These are phyloP conservation scores for Penicillium sp. DNA, from an alignment of 2,329 filamentous ascomycete genomes.

Conservation along the genomic window DNA sequence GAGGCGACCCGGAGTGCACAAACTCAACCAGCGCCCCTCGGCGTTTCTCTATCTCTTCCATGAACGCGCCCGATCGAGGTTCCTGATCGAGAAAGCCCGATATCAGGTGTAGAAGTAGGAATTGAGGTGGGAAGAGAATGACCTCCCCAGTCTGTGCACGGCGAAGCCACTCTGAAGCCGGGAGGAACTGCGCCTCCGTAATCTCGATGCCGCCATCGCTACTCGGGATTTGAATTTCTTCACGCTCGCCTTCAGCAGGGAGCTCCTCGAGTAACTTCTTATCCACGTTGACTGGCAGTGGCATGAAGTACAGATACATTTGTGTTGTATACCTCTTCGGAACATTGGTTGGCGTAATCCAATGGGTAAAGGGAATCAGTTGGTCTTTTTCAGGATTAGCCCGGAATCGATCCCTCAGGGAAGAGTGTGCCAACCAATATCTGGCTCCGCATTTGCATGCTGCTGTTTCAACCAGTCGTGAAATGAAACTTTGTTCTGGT, in stretches of 20 bases:
- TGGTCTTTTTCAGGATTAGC: slow-evolving; percentile 43
- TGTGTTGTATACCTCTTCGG: slow-evolving; percentile 84
- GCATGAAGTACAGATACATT: slow-evolving; percentile 93
- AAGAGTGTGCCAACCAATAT: slow-evolving; percentile 49
- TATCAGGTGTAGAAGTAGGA: slow-evolving; percentile 54
- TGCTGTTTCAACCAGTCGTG: slow-evolving; percentile 54
- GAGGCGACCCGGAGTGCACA: slow-evolving; percentile 42
- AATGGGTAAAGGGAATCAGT: slow-evolving; percentile 78
- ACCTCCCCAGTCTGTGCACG: slow-evolving; percentile 61
- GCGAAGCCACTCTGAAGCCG: slow-evolving; percentile 63
- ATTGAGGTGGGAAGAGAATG: slow-evolving; percentile 86
- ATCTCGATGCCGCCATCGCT: slow-evolving; percentile 65
- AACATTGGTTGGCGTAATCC: slow-evolving; percentile 72
- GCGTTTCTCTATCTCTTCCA: slow-evolving; percentile 33
- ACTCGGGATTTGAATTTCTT: slow-evolving; percentile 63
- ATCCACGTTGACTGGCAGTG: slow-evolving; percentile 45
- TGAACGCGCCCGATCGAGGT: slow-evolving; percentile 17
- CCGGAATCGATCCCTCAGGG: not conserved
- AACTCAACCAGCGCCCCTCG: slow-evolving; percentile 47
- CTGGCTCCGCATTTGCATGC: slow-evolving; percentile 41
- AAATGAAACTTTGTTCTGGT: slow-evolving; percentile 62
- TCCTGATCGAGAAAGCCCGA: slow-evolving; percentile 46
- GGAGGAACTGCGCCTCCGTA: slow-evolving; percentile 73
- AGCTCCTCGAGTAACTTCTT: slow-evolving; percentile 30
- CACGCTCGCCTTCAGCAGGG: slow-evolving; percentile 42